These are phyloP conservation scores for Stagonosporopsis rhizophila DNA, from an alignment of 2,329 filamentous ascomycete species.

Conservation along the genomic window DNA sequence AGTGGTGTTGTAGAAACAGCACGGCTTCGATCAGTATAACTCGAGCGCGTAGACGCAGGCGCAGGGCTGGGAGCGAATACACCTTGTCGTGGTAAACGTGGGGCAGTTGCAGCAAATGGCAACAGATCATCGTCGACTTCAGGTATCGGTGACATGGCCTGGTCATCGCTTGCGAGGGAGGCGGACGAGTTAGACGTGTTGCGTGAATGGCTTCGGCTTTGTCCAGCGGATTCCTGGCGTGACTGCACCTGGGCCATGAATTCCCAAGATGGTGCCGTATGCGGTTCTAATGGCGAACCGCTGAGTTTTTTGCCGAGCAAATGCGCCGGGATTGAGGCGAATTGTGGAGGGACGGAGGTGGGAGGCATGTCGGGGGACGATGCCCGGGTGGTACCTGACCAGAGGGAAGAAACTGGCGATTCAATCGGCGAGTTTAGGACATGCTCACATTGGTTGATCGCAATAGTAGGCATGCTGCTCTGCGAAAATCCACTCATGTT, in stretches of 20 bases:
- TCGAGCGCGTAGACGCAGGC: conserved; percentile 36
- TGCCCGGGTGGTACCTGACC: conserved; percentile 46
- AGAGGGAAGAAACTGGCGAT: conserved; percentile 48
- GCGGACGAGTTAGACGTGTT: conserved; percentile 44
- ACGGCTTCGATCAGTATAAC: conserved; percentile 42
- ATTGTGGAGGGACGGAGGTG: conserved; percentile 35
- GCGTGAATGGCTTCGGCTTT: conserved; percentile 36
- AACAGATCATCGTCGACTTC: conserved; percentile 42
- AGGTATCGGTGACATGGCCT: conserved; percentile 36
- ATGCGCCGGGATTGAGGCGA: conserved; percentile 27
- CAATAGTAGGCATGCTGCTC: conserved; percentile 43
- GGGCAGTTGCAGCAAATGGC: conserved; percentile 31
- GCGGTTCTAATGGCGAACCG: conserved; percentile 37
- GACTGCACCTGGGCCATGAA: conserved; percentile 39
- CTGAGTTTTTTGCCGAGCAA: conserved; percentile 28
- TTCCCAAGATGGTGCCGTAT: conserved; percentile 45
- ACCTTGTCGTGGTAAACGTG: conserved; percentile 40
- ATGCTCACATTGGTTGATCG: conserved; percentile 48
- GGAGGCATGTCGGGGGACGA: conserved; percentile 46
- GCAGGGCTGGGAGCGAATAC: conserved; percentile 42
- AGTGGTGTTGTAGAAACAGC: conserved; percentile 40
- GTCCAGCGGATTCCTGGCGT: conserved; percentile 22
- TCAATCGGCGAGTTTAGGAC: conserved; percentile 36
- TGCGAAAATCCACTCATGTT: conserved; percentile 26
- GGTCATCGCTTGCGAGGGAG: conserved; percentile 40